A percentile compares a stretch with the other conserved stretches of the same genome.
Evolutionary conservation across 2,329 filamentous ascomycete species (phyloP).

Genomic region (Hawksworthiomyces lignivorus): DNA sequence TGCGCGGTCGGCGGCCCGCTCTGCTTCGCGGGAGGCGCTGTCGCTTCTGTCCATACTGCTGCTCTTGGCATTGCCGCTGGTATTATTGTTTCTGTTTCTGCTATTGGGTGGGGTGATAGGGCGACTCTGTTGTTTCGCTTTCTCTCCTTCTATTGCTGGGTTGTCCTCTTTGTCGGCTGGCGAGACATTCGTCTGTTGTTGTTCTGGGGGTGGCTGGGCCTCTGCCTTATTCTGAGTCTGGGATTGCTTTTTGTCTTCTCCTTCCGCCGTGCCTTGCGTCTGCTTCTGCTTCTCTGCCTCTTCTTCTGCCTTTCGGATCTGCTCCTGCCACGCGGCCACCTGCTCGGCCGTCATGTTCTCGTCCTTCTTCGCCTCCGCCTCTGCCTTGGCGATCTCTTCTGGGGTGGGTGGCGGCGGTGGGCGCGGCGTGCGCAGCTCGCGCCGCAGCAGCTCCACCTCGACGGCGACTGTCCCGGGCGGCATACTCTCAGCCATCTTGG

Average conservation of each 20-base stretch:
- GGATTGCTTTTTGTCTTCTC: too few relatives aligned
- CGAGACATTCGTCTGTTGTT: too few relatives aligned
- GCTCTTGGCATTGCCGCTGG: background rate
- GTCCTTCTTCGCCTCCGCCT: background rate
- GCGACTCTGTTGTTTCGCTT: background rate
- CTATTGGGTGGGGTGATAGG: too few relatives aligned
- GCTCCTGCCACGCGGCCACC: conserved; percentile 3
- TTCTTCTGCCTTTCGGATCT: background rate
- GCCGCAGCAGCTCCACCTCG: conserved; percentile 46
- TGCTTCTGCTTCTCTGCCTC: background rate
- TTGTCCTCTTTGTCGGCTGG: too few relatives aligned
- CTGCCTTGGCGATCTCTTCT: background rate
- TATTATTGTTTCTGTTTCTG: too few relatives aligned
- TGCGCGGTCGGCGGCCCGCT: too few relatives aligned
- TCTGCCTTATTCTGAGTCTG: too few relatives aligned
- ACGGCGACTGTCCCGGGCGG: conserved; percentile 39
- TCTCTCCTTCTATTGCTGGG: background rate
- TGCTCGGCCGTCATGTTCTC: conserved; percentile 2
- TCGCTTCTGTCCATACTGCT: background rate
- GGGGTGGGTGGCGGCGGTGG: conserved; percentile 4
- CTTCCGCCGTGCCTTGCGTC: too few relatives aligned
- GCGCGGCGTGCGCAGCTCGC: conserved; percentile 32
- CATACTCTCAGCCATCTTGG: conserved; percentile 31
- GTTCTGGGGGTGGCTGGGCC: too few relatives aligned
- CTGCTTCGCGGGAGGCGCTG: background rate